phyloP scores from a whole-genome alignment of 257 asterid species.

The Linaria vulgaris region DNA sequence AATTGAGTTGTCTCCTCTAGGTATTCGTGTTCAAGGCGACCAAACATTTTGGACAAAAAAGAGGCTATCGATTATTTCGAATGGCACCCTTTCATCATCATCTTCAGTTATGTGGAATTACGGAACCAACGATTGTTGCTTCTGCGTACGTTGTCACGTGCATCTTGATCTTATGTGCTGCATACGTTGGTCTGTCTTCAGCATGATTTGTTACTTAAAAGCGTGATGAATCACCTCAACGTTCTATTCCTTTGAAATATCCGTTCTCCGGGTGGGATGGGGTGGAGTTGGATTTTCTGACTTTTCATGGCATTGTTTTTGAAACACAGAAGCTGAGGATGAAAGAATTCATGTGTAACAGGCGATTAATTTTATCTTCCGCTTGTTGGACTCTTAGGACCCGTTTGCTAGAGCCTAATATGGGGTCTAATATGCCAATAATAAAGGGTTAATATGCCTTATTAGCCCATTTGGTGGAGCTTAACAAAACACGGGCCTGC shows the following conservation, averaged over 20 bases:
- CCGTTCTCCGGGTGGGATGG: background rate
- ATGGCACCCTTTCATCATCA: constrained; percentile 67
- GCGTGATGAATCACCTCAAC: background rate
- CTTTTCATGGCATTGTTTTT: background rate
- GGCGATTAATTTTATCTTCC: background rate
- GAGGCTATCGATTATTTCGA: constrained; percentile 41
- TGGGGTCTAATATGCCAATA: too few relatives aligned
- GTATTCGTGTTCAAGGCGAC: constrained; percentile 38
- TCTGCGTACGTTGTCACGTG: constrained; percentile 60
- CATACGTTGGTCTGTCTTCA: constrained; percentile 67
- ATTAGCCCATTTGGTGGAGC: too few relatives aligned
- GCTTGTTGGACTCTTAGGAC: background rate
- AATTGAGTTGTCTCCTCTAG: background rate
- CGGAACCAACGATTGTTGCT: constrained; percentile 64
- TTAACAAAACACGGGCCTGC: too few relatives aligned
- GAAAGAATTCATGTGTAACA: background rate
- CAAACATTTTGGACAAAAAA: constrained; percentile 37
- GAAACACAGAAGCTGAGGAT: background rate
- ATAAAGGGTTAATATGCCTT: too few relatives aligned
- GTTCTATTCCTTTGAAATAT: background rate
- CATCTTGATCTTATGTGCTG: constrained; percentile 56
- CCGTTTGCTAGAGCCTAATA: too few relatives aligned
- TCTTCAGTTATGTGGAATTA: constrained; percentile 59
- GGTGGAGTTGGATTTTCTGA: background rate
- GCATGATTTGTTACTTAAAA: constrained; percentile 35